Base-by-base conservation (phyloP, 768 basidiomycete genomes). In the Pholiota microspora region DNA sequence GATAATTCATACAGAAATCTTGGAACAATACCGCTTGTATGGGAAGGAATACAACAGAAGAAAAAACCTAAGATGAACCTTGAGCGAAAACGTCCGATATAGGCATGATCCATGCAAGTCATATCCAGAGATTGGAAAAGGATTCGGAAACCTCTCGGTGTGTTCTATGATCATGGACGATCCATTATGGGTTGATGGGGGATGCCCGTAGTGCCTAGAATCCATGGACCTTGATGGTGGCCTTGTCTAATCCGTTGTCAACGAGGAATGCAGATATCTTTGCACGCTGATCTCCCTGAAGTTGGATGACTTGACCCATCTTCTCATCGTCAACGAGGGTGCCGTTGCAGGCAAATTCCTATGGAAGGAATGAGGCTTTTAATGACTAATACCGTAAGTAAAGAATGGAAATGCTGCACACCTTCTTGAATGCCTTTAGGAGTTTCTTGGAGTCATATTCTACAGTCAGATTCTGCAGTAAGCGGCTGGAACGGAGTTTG, bases 281-380 rank as follows among this genome's bases (percentile, higher is more conserved):
- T 68, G 80, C 72, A 49, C 97, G 84, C 73, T 99, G 97, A 74
- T 99, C 97, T 58, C 97, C 97, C 71, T 98, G 97, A 60, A 99
- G 86, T 76, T 99, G 97, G 67, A 99, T 92, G 69, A 99, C 92
- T 76, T 94, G 83, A 53, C 97, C 97, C 77, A 93, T 85, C 76
- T 94, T 92, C 71, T 91, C 91, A 75, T 97, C 92, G 50, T 94
- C 91, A 61, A 97, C 91, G 63, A 99, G 83, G 48, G 89, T 95
- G 62, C 97, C 97, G 74, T 99, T 99, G 79, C 95, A 98, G 61
- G 95, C 95, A 63, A 98, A 97, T 79, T 97, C 93, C 93, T 95
- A 45, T 31, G 12, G 44, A 44, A 55, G 49, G n/a, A 36, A 35
- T 23, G 51, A 31, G 3, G 27, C 25, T 34, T 21, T 23, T 25